Base-by-base conservation (phyloP, 495 filamentous ascomycete genomes). In the Copromyces sp. region DNA sequence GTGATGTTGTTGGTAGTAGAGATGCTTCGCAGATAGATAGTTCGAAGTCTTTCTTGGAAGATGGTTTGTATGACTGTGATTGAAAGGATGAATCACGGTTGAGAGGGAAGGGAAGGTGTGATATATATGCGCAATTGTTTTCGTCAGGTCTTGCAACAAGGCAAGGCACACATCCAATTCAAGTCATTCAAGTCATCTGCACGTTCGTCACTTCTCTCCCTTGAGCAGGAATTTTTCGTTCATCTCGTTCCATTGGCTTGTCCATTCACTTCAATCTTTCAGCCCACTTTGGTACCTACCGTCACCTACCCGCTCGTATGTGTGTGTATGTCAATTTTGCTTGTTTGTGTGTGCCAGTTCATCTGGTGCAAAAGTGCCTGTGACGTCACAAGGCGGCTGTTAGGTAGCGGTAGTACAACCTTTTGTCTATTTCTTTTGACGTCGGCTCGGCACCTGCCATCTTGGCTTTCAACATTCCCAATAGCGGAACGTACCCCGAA, bases 1-100 rank as follows among this genome's bases (percentile, higher is more conserved):
- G 70, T 40, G 39, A 61, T 70, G 61, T 61, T 72, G 29, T 72
- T 47, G 70, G 9, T 40, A n/a, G n/a, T n/a, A n/a, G 39, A 40
- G 39, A 44, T 72, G 39, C 37, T 68, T 70, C 53, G 72, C 42
- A 42, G 68, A 41, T 70, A 24, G 24, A 24, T 24, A 1, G 17
- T 35, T 73, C 71, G 68, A 29, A 71, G 29, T 70, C 61, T 47
- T 73, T 32, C 17, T 42, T 44, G 24, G 24, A 8, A 72, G 69
- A 39, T 47, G 47, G 20, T 41, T 16, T n/a, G 3, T 69, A n/a
- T 61, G 24, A 47, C 16, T 73, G 37, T 37, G 35, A 4, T 37
- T 41, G 61, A 38, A 39, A 16, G 12, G 17, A 41, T 24, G 14
- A 53, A 29, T 44, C 7, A 35, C 41, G 5, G 70, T 65, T 65